Conservation (phyloP, 208 protist species). For the Acanthamoeba polyphaga region DNA sequence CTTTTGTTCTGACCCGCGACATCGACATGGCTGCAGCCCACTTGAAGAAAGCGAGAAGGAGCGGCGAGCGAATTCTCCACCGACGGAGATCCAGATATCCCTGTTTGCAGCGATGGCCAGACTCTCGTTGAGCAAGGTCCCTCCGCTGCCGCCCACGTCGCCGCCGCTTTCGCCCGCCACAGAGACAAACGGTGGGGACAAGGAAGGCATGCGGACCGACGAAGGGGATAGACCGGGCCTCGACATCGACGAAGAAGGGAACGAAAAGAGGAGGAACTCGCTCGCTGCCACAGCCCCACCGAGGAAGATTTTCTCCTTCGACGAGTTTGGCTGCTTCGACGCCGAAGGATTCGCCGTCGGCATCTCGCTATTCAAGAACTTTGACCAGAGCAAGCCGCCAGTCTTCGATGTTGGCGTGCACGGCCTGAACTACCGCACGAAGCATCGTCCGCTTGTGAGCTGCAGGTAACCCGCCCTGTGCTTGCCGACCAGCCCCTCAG, state of each 20-base stretch:
- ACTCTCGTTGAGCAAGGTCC: background rate
- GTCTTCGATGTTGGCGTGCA: background rate
- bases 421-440: background rate
- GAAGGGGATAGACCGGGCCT: no score
- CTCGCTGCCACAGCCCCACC: background rate
- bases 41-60: background rate
- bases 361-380: constrained; percentile 11
- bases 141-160: background rate
- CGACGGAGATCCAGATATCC: background rate
- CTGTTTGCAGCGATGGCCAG: background rate
- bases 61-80: background rate
- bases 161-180: background rate
- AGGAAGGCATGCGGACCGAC: background rate
- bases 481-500: background rate
- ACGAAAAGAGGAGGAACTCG: background rate
- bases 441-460: background rate
- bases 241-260: background rate
- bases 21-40: background rate
- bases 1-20: background rate
- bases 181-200: background rate
- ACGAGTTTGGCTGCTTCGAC: constrained; percentile 52
- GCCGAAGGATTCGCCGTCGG: background rate
- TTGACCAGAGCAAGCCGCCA: background rate
- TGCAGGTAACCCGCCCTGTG: background rate
- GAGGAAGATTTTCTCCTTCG: background rate